Evolutionary conservation across 768 basidiomycete genomes (phyloP).

Genomic region (Hortiboletus campestris): DNA sequence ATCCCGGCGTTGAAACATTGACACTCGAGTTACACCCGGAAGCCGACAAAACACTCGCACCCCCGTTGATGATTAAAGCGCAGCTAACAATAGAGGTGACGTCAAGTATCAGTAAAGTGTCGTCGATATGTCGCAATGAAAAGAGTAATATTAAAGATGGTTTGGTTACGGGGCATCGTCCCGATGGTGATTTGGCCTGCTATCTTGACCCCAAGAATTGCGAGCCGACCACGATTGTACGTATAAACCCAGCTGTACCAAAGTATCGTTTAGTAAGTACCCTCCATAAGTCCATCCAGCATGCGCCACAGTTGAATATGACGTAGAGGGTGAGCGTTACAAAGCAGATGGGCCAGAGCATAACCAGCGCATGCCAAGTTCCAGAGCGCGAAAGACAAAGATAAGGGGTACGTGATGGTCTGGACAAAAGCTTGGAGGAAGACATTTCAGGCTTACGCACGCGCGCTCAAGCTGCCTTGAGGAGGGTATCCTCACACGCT

Average conservation of each 20-base stretch:
- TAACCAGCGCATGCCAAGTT: neutral
- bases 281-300: neutral
- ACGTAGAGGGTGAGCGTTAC: slow-evolving; percentile 2
- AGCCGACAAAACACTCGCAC: neutral
- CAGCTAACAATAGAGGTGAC: neutral
- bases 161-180: neutral
- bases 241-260: neutral
- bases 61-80: neutral
- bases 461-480: neutral
- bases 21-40: neutral
- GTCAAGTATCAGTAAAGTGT: neutral
- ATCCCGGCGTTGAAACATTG: neutral
- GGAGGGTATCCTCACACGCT: slow-evolving; percentile 13
- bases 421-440: neutral
- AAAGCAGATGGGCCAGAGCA: slow-evolving; percentile 11
- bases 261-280: neutral
- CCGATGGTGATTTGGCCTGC: neutral
- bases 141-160: neutral
- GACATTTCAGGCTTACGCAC: neutral
- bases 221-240: neutral
- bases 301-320: neutral
- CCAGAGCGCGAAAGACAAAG: neutral
- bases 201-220: neutral
- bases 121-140: neutral
- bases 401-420: neutral